A percentile compares a stretch with the other conserved stretches of the same genome.
These are phyloP conservation scores for Sclerotinia glacialis DNA, from an alignment of 2,329 filamentous ascomycete genomes.

Conservation along the genomic window DNA sequence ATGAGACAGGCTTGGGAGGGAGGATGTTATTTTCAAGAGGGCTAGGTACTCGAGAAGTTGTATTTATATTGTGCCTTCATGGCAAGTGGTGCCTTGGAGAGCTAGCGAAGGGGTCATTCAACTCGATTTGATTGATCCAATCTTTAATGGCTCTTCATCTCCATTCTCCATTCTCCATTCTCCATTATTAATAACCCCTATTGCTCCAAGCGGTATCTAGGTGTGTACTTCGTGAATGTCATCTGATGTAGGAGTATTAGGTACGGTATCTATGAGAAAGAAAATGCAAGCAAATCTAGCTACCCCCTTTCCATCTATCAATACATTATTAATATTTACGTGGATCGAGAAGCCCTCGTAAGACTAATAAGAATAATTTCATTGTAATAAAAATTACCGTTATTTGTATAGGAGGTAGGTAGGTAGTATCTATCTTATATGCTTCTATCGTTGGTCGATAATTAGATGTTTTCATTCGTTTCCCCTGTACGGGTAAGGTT, in stretches of 20 bases:
- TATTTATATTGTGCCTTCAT: neutral
- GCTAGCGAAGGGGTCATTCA: neutral
- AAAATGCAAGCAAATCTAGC: neutral
- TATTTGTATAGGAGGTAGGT: neutral
- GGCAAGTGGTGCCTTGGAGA: neutral
- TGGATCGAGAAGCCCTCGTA: too few relatives aligned
- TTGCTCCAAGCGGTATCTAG: too few relatives aligned
- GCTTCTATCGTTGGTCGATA: neutral
- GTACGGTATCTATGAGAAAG: too few relatives aligned
- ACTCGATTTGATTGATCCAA: neutral
- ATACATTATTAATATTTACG: neutral
- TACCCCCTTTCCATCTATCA: neutral
- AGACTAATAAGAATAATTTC: too few relatives aligned
- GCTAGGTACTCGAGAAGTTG: neutral
- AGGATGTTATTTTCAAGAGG: neutral
- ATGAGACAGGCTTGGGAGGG: neutral
- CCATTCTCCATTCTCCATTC: neutral
- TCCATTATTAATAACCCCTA: neutral
- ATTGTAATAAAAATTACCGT: neutral
- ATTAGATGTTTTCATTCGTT: neutral
- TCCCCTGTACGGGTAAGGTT: conserved; percentile 6
- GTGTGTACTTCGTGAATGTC: too few relatives aligned
- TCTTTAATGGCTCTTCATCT: too few relatives aligned
- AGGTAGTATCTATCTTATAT: too few relatives aligned
- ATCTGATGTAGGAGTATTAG: too few relatives aligned